Base-by-base conservation (phyloP, 1,284 basidiomycete species). In the Agroathelia rolfsii region DNA sequence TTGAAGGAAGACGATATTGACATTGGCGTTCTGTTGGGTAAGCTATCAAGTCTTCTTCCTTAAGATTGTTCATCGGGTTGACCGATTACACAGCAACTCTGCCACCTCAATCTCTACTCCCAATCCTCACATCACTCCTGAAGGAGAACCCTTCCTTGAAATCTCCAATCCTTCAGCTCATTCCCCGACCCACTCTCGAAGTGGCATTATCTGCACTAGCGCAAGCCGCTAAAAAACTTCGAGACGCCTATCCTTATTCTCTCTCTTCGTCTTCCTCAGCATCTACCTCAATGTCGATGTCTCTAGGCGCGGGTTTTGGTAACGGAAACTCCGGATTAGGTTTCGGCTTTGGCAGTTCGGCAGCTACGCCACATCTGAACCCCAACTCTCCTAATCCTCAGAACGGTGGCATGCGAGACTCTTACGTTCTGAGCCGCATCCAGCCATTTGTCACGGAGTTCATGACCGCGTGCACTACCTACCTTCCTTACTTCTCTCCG, bases 181-280 rank as follows among this genome's bases (percentile, higher is more conserved):
- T 87, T 48, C 83, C 83, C 35, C 72, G 80, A 14, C 83, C 83
- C 6, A 79, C 80, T 3, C 58, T 86, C 34, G 77, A 83, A 19
- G 74, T 68, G 16, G 83, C 81, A 12, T 52, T 74, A 17, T 69
- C 81, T 45, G 73, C 74, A n/a, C 55, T 87, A 22, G 66, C 67
- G 24, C 66, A 65, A 39, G 74, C 79, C 13, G 70, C 77, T 21
- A 75, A 71, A 58, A 79, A 76, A 49, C 64, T 87, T 24, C 70
- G 72, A 30, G 82, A 86, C 35, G 78, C 82, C 12, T 83, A 82
- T 50, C 83, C 83, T 6, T 87, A 84, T 52, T 84, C 83, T 3
- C 76, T 48, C 41, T 14, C 32, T 25, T 39, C 47, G 3, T 19
- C 48, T n/a, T 38, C 51, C 4, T 39, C 50, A 6, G 32, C 29